Evolutionary conservation across 2,329 filamentous ascomycete species (phyloP), one percentile per base, ranked within the genome.

Genomic region (Fusarium albosuccineum): DNA sequence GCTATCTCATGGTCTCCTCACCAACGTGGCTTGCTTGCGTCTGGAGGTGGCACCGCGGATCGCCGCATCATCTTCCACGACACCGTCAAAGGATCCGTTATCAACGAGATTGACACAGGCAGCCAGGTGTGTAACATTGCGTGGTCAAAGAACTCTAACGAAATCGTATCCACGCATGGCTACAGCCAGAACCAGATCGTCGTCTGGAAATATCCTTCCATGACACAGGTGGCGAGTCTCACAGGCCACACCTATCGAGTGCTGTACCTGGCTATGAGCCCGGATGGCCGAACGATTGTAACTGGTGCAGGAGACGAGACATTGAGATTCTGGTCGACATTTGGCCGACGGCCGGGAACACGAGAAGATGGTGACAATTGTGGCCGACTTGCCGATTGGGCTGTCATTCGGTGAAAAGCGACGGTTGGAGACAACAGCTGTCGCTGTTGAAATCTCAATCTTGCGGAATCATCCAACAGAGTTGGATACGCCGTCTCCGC

Each of bases 161-260:
- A 99, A 79, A 94, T 99, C 60, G 95, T 99, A 56, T 95, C 92
- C 51, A 99, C 96, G 1, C 96, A 99, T 76, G 96, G 96, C 7
- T 99, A 97, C 82, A 95, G 91, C 71, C 96, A 99, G 76, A 97
- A 99, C 77, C 96, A 98, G 79, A 97, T 99, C 73, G 95, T 98
- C 37, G 93, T 99, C 57, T 99, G 96, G 96, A 99, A 99, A 76
- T 99, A 99, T 76, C 96, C 96, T 2, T 94, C 91, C 70, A 98
- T 99, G 96, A 93, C 93, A 49, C 96, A 98, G 77, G 94, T 99
- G 9, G 95, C 93, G 40, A 97, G 93, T 70, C 83, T 99, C 45
- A 99, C 96, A 0, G 96, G 96, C 1, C 96, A 99, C 78, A 99
- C 96, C 2, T 98, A 97, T 79, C 91, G 96, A 74, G 96, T 99